Percentiles rank a stretch among this genome's conserved stretches.
Evolutionary conservation across 805 yeast genomes (phyloP).

Genomic region (Wickerhamomyces subpelliculosus): DNA sequence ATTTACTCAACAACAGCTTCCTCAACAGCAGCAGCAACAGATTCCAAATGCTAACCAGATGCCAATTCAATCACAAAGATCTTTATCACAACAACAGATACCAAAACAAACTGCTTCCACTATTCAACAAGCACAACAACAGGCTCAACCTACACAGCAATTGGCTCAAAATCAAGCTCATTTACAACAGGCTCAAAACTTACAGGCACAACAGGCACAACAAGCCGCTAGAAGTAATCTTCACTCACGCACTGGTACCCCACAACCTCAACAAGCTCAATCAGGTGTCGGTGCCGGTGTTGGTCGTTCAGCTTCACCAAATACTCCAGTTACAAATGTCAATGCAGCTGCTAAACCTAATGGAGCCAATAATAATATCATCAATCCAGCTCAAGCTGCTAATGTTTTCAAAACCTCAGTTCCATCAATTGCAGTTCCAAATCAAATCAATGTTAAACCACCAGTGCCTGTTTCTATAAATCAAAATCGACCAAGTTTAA

Average conservation of each 20-base stretch:
- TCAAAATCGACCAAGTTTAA: conserved; percentile 71
- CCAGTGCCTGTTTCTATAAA: conserved; percentile 60
- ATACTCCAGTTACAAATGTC: conserved; percentile 37
- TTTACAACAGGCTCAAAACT: conserved; percentile 5
- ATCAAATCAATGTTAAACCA: conserved; percentile 55
- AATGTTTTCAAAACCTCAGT: conserved; percentile 33
- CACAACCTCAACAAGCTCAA: conserved; percentile 11
- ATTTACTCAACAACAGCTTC: conserved; percentile 12
- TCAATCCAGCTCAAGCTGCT: conserved; percentile 18
- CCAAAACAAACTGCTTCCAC: no score
- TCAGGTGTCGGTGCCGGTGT: conserved; percentile 5
- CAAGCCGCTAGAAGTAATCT: conserved; percentile 1
- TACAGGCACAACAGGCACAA: not conserved
- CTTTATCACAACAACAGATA: conserved; percentile 1
- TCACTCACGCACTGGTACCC: conserved; percentile 18
- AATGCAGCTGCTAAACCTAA: conserved; percentile 42
- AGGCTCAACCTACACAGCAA: conserved; percentile 2
- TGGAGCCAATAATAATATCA: conserved; percentile 19
- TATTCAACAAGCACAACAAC: conserved; percentile 7
- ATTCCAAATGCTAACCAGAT: no score
- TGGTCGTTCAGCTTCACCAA: conserved; percentile 21
- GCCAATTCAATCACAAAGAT: no score
- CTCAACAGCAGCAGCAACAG: no score
- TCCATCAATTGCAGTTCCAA: conserved; percentile 69
- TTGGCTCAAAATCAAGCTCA: conserved; percentile 8